Conservation (phyloP, 768 basidiomycete genomes). For the Boletus rex-veris region DNA sequence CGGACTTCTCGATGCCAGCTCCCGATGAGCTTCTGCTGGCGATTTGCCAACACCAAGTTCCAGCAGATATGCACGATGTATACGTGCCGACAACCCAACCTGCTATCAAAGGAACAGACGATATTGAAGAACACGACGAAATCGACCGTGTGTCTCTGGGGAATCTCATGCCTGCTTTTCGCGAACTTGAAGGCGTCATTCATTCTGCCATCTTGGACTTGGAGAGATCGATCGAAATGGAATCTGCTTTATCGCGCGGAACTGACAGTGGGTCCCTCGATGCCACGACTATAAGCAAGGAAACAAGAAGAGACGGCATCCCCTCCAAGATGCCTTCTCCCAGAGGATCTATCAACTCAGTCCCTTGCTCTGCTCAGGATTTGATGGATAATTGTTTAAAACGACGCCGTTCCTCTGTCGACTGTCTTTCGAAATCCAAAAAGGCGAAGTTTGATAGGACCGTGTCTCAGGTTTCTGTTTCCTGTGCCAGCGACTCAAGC, state of each 20-base stretch:
- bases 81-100: conserved; percentile 2
- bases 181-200: neutral
- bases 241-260: neutral
- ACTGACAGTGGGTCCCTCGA: neutral
- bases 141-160: neutral
- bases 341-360: neutral
- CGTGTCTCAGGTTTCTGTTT: neutral
- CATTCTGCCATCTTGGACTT: neutral
- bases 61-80: conserved; percentile 2
- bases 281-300: neutral
- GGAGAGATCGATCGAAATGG: neutral
- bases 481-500: neutral
- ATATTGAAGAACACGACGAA: neutral
- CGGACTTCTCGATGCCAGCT: neutral
- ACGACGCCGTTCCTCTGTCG: conserved; percentile 11
- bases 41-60: neutral
- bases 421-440: conserved; percentile 6
- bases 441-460: conserved; percentile 15
- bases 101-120: neutral
- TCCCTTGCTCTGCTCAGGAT: neutral
- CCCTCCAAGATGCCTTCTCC: neutral
- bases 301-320: neutral
- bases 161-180: neutral
- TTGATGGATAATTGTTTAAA: conserved; percentile 3
- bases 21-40: neutral